phyloP scores from a whole-genome alignment of 495 filamentous ascomycete species.

The Penicillium chermesinum region DNA sequence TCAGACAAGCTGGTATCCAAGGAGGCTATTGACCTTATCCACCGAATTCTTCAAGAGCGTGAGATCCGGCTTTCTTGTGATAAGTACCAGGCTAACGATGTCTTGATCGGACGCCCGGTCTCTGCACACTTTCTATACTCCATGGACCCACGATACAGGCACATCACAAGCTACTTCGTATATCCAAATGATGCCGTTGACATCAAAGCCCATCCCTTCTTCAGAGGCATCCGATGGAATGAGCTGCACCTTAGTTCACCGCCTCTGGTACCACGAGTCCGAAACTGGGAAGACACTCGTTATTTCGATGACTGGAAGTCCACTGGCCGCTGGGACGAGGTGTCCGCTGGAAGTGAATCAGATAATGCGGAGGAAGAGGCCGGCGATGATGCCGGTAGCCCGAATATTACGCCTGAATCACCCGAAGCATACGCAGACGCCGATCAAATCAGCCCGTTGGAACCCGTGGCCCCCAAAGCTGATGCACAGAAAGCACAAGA shows the following conservation, averaged over 20 bases:
- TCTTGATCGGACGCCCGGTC: constrained; percentile 28
- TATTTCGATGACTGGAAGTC: constrained; percentile 81
- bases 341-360: constrained; percentile 20
- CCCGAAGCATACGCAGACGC: neutral
- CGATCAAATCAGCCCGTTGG: neutral
- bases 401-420: constrained; percentile 10
- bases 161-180: constrained; percentile 54
- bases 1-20: constrained; percentile 48
- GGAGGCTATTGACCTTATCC: constrained; percentile 70
- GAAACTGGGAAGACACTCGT: constrained; percentile 70
- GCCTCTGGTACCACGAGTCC: constrained; percentile 71
- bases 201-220: constrained; percentile 74
- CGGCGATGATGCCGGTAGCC: constrained; percentile 1
- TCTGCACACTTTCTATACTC: constrained; percentile 30
- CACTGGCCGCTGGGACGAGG: constrained; percentile 49
- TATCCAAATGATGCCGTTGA: constrained; percentile 74
- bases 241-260: constrained; percentile 60
- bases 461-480: neutral
- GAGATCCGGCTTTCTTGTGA: constrained; percentile 68
- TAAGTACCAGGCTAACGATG: constrained; percentile 63
- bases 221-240: constrained; percentile 63
- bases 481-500: constrained; percentile 12
- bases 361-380: constrained; percentile 11
- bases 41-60: constrained; percentile 68
- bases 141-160: constrained; percentile 25